These are phyloP conservation scores for Trametes villosa DNA, from an alignment of 768 basidiomycete genomes.

Conservation along the genomic window DNA sequence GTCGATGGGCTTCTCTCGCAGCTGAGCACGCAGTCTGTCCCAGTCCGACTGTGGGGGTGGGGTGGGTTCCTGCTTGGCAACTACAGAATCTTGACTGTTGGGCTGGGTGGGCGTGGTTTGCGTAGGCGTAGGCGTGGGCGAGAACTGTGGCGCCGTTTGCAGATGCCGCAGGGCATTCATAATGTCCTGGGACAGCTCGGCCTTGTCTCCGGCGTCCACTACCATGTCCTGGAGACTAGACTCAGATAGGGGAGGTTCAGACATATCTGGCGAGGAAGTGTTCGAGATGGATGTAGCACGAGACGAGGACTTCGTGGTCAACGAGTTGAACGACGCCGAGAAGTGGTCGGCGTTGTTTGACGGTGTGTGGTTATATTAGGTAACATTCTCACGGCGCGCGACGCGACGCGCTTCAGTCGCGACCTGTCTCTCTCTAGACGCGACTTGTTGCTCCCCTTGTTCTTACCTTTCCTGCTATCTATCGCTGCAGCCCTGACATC, in stretches of 20 bases:
- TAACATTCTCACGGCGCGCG: background rate
- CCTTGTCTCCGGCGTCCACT: constrained; percentile 27
- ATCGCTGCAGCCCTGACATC: background rate
- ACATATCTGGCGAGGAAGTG: constrained; percentile 8
- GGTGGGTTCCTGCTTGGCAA: constrained; percentile 18
- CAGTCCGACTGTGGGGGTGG: constrained; percentile 60
- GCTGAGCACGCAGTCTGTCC: constrained; percentile 62
- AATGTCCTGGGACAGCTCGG: constrained; percentile 44
- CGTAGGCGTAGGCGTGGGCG: constrained; percentile 17
- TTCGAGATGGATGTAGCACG: constrained; percentile 8
- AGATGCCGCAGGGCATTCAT: constrained; percentile 41
- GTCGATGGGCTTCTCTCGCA: constrained; percentile 72
- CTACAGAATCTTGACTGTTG: constrained; percentile 14
- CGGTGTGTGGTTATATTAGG: constrained; percentile 12
- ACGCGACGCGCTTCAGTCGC: constrained; percentile 9
- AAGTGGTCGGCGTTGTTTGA: constrained; percentile 20
- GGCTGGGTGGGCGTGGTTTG: constrained; percentile 32
- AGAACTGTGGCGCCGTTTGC: constrained; percentile 31
- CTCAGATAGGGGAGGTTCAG: constrained; percentile 12
- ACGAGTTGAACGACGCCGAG: background rate
- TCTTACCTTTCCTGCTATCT: too few species aligned
- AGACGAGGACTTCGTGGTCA: background rate
- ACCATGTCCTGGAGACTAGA: background rate
- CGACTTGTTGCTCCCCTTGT: background rate
- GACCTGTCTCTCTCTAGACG: background rate